Base-by-base conservation (phyloP, 2,329 filamentous ascomycete genomes). In the Fusarium sp. region DNA sequence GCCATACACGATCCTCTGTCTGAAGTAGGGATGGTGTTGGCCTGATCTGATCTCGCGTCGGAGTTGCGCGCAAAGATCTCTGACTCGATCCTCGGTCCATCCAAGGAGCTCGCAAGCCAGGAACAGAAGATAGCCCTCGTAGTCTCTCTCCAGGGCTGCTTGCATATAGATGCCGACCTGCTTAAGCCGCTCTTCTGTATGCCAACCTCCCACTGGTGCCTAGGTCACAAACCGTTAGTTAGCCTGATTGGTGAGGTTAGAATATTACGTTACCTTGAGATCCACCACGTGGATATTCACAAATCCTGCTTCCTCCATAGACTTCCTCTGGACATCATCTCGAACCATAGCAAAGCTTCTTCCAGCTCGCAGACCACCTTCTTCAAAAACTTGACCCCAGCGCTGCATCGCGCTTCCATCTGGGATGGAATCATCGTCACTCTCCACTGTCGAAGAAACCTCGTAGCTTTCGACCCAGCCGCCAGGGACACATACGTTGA, bases 401-500 rank as follows among this genome's bases (percentile, higher is more conserved):
- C 53, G 27, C 18, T 59, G 23, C 56, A 61, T 61, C 1, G 58
- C 53, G 14, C 46, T 61, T 11, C 46, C 53, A 6, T 51, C 43
- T 2, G 58, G 58, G 0, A 61, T 61, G 8, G 58, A 58, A 36
- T 46, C 14, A 18, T 61, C 54, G 2, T 61, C 58, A 11, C 54
- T 52, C 13, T 61, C 54, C 56, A 59, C 59, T 3, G 46, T 46
- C 1, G 58, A 61, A 1, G 35, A 46, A 0, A 59, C 58, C 4
- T 61, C 58, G 2, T 61, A 61, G 35, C 54, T 61, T 13, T 61
- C 58, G 6, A 61, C 29, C 58, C 58, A 61, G 1, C 54, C 58
- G 1, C 58, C 58, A 0, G 58, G 54, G 1, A 20, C 6, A 5
- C 58, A 61, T 4, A n/a, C 20, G 3, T 27, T 36, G 13, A 46